Base-by-base conservation (phyloP, 495 filamentous ascomycete genomes). In the Lichenothelia convexa region DNA sequence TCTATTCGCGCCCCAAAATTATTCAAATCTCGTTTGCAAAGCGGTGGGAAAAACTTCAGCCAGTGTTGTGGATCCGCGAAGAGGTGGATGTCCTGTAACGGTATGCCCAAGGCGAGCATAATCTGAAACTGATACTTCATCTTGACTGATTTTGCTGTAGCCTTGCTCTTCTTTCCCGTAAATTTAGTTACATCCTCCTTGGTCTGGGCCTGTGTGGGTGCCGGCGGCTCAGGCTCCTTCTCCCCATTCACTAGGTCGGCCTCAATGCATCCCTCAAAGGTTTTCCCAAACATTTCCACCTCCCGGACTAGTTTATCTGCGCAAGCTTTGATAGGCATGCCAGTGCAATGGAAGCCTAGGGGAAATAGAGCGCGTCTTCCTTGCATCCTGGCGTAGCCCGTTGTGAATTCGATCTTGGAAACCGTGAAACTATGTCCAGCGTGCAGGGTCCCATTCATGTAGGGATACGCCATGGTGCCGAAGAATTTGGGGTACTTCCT, bases 291-390 rank as follows among this genome's bases (percentile, higher is more conserved):
- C 60, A 80, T 64, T 58, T 81, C 70, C 12, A 93, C 70, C 51
- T 97, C 91, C 36, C 87, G 76, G 32, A 67, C 64, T 23, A 97
- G 73, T 60, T 94, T 95, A 59, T 97, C 89, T 18, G 89, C 87
- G 50, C 80, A 92, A 3, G 89, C 85, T 56, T 93, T 94, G 61
- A 97, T 95, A 3, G 89, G 85, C 73, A 97, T 87, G 51, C 89
- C 89, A 0, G 91, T 94, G 59, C 83, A 91, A 61, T 97, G 89
- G 59, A 80, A 95, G 11, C 89, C 91, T 33, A 81, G 71, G 36
- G 89, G 89, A 57, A 87, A 94, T 30, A 95, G 64, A 40, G 72
- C 65, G 31, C 78, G 65, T 61, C 82, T 82, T 43, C 89, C 89
- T 56, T 89, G 71, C 85, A 94, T 91, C 11, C 24, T 29, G 15